A percentile compares a stretch with the other conserved stretches of the same genome.
Conservation (phyloP, 352 stramenopile genomes). For the Pythium brachiatum region DNA sequence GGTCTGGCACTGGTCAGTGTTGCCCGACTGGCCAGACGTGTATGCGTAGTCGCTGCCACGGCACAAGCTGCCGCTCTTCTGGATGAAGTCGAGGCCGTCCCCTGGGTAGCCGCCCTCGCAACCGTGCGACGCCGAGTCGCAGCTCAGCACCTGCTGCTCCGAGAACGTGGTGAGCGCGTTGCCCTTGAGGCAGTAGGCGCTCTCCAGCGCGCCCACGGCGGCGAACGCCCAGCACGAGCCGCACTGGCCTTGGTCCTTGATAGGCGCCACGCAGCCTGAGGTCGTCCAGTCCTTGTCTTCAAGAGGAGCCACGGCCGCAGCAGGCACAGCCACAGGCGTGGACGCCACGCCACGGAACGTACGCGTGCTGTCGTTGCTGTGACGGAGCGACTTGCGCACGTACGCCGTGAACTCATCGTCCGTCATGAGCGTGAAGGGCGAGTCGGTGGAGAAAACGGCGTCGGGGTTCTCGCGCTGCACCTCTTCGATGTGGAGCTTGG, state of each 20-base stretch:
- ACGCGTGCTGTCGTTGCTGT: conserved; percentile 9
- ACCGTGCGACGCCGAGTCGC: conserved; percentile 76
- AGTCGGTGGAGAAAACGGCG: conserved; percentile 61
- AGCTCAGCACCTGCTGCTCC: conserved; percentile 93
- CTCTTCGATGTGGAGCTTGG: conserved; percentile 59
- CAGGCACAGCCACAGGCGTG: conserved; percentile 10
- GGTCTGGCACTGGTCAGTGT: conserved; percentile 30
- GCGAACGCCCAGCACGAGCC: conserved; percentile 99
- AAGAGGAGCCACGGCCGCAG: background rate
- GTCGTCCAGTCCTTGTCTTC: conserved; percentile 58
- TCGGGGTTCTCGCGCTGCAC: conserved; percentile 49
- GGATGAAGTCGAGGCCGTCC: conserved; percentile 89
- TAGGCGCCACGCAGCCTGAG: conserved; percentile 44
- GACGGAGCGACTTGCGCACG: conserved; percentile 40
- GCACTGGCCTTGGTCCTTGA: conserved; percentile 97
- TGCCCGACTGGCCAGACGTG: conserved; percentile 38
- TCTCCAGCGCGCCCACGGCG: conserved; percentile 89
- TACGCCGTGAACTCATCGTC: conserved; percentile 63
- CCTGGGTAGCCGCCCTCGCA: conserved; percentile 90
- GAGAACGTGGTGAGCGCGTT: conserved; percentile 77
- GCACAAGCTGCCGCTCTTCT: conserved; percentile 76
- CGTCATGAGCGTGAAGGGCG: conserved; percentile 72
- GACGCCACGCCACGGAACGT: conserved; percentile 2
- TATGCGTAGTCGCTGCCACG: conserved; percentile 83
- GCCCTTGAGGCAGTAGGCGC: conserved; percentile 81